These are phyloP conservation scores for Colletotrichum zoysiae DNA, from an alignment of 2,329 filamentous ascomycete species.

Conservation along the genomic window DNA sequence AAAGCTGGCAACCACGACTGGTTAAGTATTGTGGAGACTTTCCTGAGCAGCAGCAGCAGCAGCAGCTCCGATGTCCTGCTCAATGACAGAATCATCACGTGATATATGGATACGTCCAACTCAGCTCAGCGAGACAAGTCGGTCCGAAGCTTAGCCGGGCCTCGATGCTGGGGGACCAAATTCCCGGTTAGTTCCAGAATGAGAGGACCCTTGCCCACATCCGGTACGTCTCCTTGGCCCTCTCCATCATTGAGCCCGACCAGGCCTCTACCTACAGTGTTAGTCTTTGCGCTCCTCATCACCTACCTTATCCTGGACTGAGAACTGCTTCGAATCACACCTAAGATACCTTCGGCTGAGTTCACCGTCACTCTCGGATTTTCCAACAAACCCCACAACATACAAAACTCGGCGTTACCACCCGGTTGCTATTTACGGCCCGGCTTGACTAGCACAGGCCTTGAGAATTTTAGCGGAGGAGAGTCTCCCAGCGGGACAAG, in stretches of 20 bases:
- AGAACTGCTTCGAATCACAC: background rate
- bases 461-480: conserved; percentile 26
- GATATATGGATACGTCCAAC: background rate
- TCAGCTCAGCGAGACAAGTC: background rate
- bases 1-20: conserved; percentile 31
- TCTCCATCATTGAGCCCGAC: conserved; percentile 24
- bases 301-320: conserved; percentile 3
- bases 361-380: background rate
- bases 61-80: conserved; percentile 8
- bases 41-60: conserved; percentile 6
- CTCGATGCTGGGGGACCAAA: conserved; percentile 16
- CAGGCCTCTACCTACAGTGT: conserved; percentile 22
- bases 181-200: conserved; percentile 15
- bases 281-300: conserved; percentile 22
- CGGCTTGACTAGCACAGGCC: conserved; percentile 30
- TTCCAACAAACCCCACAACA: background rate
- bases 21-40: conserved; percentile 20
- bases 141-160: conserved; percentile 38
- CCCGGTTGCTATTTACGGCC: background rate
- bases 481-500: conserved; percentile 19
- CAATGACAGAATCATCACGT: conserved; percentile 29
- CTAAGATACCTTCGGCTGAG: background rate
- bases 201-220: conserved; percentile 35
- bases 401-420: background rate
- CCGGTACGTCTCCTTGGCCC: conserved; percentile 33